These are phyloP conservation scores for Cubamyces sp. DNA, from an alignment of 768 basidiomycete genomes.

Conservation along the genomic window DNA sequence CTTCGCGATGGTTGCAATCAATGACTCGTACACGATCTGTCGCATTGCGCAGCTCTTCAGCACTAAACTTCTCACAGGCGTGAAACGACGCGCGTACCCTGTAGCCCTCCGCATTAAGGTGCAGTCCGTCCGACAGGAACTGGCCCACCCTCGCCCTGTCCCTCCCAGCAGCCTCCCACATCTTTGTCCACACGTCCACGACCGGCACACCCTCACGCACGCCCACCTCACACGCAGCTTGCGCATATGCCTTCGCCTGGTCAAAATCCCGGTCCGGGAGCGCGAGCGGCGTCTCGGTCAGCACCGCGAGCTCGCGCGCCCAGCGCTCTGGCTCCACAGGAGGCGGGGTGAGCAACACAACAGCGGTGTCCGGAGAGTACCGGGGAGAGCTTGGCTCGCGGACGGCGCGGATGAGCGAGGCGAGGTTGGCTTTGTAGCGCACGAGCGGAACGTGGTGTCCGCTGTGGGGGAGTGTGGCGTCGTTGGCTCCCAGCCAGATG, in stretches of 20 bases:
- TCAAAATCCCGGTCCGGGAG: constrained; percentile 62
- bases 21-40: constrained; percentile 68
- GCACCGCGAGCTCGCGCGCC: constrained; percentile 45
- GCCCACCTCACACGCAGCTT: constrained; percentile 69
- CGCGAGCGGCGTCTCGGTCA: constrained; percentile 46
- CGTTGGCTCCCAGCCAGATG: constrained; percentile 93
- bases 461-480: constrained; percentile 69
- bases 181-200: constrained; percentile 72
- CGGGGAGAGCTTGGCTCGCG: constrained; percentile 62
- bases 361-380: constrained; percentile 73
- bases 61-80: neutral
- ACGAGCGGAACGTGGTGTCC: constrained; percentile 78
- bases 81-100: constrained; percentile 48
- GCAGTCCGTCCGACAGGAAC: constrained; percentile 77
- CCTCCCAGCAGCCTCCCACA: constrained; percentile 73
- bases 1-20: constrained; percentile 59
- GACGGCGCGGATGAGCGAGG: constrained; percentile 62
- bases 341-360: constrained; percentile 86
- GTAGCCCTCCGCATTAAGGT: constrained; percentile 75
- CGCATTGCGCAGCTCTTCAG: neutral
- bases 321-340: constrained; percentile 74
- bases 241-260: constrained; percentile 67
- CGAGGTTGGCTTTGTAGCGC: constrained; percentile 68
- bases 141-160: constrained; percentile 53
- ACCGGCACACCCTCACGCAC: constrained; percentile 56